phyloP scores from a whole-genome alignment of 192 early-diverging fungal species.

The Gryganskiella cystojenkinii region DNA sequence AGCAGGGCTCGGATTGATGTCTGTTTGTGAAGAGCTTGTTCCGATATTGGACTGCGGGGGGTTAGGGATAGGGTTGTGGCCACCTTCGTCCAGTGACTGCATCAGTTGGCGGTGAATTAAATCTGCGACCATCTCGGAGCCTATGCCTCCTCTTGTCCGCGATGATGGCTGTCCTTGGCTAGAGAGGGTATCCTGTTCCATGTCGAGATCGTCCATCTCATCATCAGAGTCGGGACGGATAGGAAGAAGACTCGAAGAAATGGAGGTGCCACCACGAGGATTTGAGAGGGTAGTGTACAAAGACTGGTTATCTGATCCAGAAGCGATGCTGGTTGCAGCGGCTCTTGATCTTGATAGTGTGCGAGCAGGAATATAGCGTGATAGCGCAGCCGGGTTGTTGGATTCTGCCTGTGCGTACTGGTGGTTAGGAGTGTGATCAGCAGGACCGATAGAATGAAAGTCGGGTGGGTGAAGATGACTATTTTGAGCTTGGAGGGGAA shows the following conservation, averaged over 20 bases:
- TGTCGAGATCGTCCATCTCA: slow-evolving; percentile 10
- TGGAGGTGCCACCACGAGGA: slow-evolving; percentile 36
- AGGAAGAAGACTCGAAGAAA: slow-evolving; percentile 31
- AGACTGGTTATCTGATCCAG: slow-evolving; percentile 12
- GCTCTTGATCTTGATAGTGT: slow-evolving; percentile 8
- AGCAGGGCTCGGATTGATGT: not conserved
- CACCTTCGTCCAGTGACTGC: slow-evolving; percentile 12
- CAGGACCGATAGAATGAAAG: not conserved
- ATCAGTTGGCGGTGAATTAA: slow-evolving; percentile 20
- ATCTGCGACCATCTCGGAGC: slow-evolving; percentile 17
- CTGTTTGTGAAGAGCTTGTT: not conserved
- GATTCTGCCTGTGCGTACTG: not conserved
- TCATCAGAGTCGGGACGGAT: slow-evolving; percentile 45
- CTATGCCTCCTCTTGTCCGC: slow-evolving; percentile 2
- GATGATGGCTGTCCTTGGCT: not conserved
- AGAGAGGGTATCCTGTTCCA: not conserved
- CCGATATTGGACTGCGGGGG: too few relatives aligned
- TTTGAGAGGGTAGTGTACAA: slow-evolving; percentile 14
- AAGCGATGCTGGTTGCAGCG: not conserved
- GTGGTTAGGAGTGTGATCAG: not conserved
- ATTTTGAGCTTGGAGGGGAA: slow-evolving; percentile 4
- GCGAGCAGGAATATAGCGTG: not conserved
- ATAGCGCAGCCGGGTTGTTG: slow-evolving; percentile 1
- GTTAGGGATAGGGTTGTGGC: not conserved
- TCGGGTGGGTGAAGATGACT: slow-evolving; percentile 1